Evolutionary conservation across 2,329 filamentous ascomycete genomes (phyloP).

Genomic region (Orbilia brochopaga): DNA sequence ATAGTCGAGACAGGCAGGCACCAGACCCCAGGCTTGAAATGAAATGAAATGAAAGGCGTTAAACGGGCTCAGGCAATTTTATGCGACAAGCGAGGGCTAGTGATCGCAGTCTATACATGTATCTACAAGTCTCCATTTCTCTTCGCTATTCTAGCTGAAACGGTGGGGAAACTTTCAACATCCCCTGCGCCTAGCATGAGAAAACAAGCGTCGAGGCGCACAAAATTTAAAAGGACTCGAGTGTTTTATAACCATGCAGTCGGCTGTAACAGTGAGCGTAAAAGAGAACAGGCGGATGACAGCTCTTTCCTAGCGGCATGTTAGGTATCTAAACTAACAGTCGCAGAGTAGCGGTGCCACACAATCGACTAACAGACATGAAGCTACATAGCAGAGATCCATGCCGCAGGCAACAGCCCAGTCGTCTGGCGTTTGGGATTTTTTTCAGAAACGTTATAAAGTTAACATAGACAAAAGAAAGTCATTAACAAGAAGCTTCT

Average conservation of each 20-base stretch:
- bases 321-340: neutral
- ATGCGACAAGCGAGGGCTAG: neutral
- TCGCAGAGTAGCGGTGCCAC: neutral
- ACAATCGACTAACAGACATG: slow-evolving; percentile 1
- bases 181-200: neutral
- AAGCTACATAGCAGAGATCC: neutral
- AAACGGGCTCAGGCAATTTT: neutral
- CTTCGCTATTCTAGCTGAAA: neutral
- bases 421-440: neutral
- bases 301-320: neutral
- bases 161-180: neutral
- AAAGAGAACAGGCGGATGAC: neutral
- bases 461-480: neutral
- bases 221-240: neutral
- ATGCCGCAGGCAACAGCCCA: neutral
- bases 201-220: neutral
- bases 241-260: neutral
- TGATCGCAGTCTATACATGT: neutral
- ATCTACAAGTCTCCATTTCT: neutral
- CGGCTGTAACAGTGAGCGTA: neutral
- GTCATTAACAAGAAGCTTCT: neutral
- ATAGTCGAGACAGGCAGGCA: neutral
- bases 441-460: too few relatives aligned
- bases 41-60: too few relatives aligned
- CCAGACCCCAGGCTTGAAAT: too few relatives aligned